Base-by-base conservation (phyloP, 768 basidiomycete genomes). In the Tricholoma sp. region DNA sequence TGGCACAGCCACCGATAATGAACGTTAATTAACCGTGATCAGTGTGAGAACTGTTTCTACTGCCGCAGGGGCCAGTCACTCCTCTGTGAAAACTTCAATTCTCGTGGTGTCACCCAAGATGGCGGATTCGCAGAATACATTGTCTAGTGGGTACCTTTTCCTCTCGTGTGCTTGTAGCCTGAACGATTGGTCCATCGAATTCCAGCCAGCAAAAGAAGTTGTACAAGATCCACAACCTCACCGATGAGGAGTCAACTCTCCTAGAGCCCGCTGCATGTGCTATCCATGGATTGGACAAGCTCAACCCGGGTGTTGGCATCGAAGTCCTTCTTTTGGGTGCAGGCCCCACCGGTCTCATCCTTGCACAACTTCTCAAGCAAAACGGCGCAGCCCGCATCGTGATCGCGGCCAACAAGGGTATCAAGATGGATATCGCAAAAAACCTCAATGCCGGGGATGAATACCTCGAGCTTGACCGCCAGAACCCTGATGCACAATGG, bases 111-210 rank as follows among this genome's bases (percentile, higher is more conserved):
- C 45, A 89, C 85, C 17, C 72, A 81, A 62, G 85, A 89, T 59
- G 93, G 93, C 56, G 93, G 91, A 28, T 96, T 96, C 67, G 91
- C 92, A 7, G 91, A 94, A 66, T 94, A 93, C 73, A 82, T 93
- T 62, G 82, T 80, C 56, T 91, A 89, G 91, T 92, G 63, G 68
- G 86, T 69, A 18, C 58, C 37, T 58, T 28, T 52, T 8, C 56
- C 11, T 31, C 7, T 41, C 6, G 8, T 32, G 11, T 15, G 24
- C 41, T 15, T 17, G 6, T 41, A 20, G 13, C 36, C 15, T 20
- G 41, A 17, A 49, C 24, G n/a, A 49, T 44, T 54, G 28, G 50
- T 42, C 20, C 28, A 33, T 42, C 37, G 17, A 53, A 17, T 32
- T 17, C 32, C 31, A 75, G 72, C 54, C 66, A 74, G 57, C 70